Evolutionary conservation across 805 yeast genomes (phyloP), one percentile per base, ranked within the genome.

Genomic region (Hanseniaspora mollemarum): DNA sequence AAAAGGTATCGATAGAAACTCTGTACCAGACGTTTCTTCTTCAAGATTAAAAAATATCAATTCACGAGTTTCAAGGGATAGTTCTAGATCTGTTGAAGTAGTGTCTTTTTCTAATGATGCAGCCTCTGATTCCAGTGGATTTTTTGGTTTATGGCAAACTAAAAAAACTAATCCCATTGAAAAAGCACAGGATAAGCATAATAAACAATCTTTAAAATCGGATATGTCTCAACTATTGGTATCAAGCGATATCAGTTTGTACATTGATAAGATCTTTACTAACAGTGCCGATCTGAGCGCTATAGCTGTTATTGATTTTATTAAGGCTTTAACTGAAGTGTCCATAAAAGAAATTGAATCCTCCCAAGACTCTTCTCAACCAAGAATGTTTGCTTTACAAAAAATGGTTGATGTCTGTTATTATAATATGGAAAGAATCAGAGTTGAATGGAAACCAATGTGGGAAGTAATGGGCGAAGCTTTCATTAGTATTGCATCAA

Each of bases 381-480:
- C 97, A 35, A 74, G 98, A 63, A 81, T 87, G 67, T 94, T 86
- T 62, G 85, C 97, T 0, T 69, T 92, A 55, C 97, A 87, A 62
- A 92, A 92, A 62, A 84, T 92, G 73, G 95, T 92, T 48, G 98
- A 94, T 66, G 94, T 92, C 39, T 90, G 96, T 67, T 90, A 92
- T 66, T 92, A 94, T 70, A 94, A 94, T 64, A 92, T 92, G 96
- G 80, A 80, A 46, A 83, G 98, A 70, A 88, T 92, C 59, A 78
- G 95, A 64, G 80, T 92, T 54, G 96, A 94, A 67, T 92, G 98
- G 96, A 78, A 95, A 5, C 90, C 86, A 50, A 72, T 92, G 53
- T 92, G 99, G 99, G 77, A 83, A 15, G 83, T 85, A 9, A 84
- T 92, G 84, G 95, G 95, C 15, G 84, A 77, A 53, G 84, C 85